Base-by-base conservation (phyloP, 495 filamentous ascomycete species). In the Annulohypoxylon stygium region DNA sequence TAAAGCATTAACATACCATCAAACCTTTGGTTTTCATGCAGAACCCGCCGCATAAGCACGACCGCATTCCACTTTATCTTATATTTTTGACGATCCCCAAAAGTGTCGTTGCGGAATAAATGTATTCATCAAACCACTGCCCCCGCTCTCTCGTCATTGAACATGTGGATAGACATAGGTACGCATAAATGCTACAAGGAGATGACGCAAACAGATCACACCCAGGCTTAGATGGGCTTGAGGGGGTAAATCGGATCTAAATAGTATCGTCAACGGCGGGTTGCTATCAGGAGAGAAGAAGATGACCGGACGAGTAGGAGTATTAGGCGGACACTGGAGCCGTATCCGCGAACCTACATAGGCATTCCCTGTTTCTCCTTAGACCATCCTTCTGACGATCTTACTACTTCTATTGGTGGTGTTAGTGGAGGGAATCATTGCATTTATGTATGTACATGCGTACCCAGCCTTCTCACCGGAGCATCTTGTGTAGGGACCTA, bases 191-290 rank as follows among this genome's bases (percentile, higher is more conserved):
- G 45, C 14, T 66, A 74, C 71, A 69, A 74, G 69, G 66, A 60
- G 41, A 53, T 65, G 63, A 69, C 66, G 62, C 61, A 67, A 70
- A 74, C 66, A 74, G 58, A 30, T 61, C 37, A 26, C 26, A 30
- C 36, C 57, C 23, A 26, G 36, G 51, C n/a, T 60, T 7, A 60
- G 34, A 16, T 33, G 33, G 18, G 18, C 26, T 65, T 60, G 10
- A 41, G 26, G 41, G 51, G 18, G 53, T 43, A 55, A 60, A n/a
- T 20, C 34, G 63, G 26, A 64, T 54, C 20, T 63, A 26, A 63
- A 55, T 41, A 53, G 10, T 11, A 65, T 63, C 33, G 26, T 45
- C 41, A 63, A 57, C 23, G 39, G 47, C 41, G 33, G 4, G 25
- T 60, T n/a, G 9, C 53, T 26, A 50, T 60, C 51, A 23, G 65